These are phyloP conservation scores for Cystofilobasidium macerans DNA, from an alignment of 768 basidiomycete species.

Conservation along the genomic window DNA sequence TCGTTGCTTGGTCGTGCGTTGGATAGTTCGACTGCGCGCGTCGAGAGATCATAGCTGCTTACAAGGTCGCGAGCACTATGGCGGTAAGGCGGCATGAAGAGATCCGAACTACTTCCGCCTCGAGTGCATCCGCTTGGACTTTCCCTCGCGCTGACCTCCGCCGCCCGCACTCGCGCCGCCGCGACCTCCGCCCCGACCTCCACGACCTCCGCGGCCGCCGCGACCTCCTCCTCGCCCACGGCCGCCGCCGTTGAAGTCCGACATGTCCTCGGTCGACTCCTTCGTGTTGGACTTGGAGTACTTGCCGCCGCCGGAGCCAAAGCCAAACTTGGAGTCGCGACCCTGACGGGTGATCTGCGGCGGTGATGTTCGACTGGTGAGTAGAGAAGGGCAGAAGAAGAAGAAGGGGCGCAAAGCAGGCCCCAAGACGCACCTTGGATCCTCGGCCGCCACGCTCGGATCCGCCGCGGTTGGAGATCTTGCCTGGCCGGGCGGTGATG, in stretches of 20 bases:
- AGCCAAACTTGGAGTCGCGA: slow-evolving; percentile 72
- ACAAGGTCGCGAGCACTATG: no score
- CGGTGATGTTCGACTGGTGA: slow-evolving; percentile 40
- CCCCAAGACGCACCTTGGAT: slow-evolving; percentile 30
- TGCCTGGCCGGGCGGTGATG: slow-evolving; percentile 40
- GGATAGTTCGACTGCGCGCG: no score
- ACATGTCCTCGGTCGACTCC: slow-evolving; percentile 61
- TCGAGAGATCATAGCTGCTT: no score
- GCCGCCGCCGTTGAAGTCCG: slow-evolving; percentile 24
- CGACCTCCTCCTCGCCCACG: slow-evolving; percentile 32
- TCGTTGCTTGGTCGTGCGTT: neutral
- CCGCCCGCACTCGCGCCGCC: slow-evolving; percentile 35
- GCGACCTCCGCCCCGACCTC: slow-evolving; percentile 38
- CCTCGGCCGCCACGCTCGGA: slow-evolving; percentile 31
- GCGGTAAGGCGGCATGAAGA: no score
- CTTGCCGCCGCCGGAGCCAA: slow-evolving; percentile 53
- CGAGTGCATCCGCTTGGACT: slow-evolving; percentile 16
- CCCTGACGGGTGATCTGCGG: slow-evolving; percentile 47
- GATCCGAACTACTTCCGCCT: slow-evolving; percentile 25
- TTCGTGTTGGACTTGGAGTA: slow-evolving; percentile 70
- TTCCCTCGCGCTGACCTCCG: slow-evolving; percentile 19
- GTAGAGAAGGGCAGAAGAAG: neutral
- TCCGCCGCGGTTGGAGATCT: slow-evolving; percentile 23
- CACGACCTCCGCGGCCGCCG: slow-evolving; percentile 31
- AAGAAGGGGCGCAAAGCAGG: neutral